Conservation (phyloP, 306 rosid species). For the Senna tora region DNA sequence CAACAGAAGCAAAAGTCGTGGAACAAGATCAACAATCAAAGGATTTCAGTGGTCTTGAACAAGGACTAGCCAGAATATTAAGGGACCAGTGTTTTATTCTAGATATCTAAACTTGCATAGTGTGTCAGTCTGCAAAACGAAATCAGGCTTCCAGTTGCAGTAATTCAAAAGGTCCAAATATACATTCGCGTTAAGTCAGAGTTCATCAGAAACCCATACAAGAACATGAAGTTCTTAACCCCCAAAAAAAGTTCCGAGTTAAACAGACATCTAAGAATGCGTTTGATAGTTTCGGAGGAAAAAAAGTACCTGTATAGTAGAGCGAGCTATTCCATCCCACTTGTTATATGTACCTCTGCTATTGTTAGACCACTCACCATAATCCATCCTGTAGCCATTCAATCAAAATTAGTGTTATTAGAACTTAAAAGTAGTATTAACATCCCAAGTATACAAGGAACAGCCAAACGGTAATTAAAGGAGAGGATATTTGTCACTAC, state of each 20-base stretch:
- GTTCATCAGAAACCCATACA: not conserved
- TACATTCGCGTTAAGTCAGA: slow-evolving; percentile 12
- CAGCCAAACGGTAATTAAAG: slow-evolving; percentile 16
- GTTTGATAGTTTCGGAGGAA: slow-evolving; percentile 6
- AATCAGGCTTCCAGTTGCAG: not conserved
- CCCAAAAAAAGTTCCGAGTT: not conserved
- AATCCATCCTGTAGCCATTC: slow-evolving; percentile 81
- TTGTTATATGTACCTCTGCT: slow-evolving; percentile 96
- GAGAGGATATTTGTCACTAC: slow-evolving; percentile 45
- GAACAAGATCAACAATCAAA: too few species aligned
- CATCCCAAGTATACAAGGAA: slow-evolving; percentile 3
- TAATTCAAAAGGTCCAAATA: slow-evolving; percentile 1
- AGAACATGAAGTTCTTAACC: slow-evolving; percentile 9
- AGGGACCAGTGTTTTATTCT: not conserved
- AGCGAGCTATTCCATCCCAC: slow-evolving; percentile 99
- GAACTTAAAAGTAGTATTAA: not conserved
- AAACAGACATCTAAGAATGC: slow-evolving; percentile 19
- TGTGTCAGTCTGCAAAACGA: not conserved
- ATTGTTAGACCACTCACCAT: slow-evolving; percentile 90
- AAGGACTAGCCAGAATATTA: not conserved
- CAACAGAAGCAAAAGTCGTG: not conserved
- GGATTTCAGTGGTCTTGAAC: not conserved
- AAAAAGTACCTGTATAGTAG: slow-evolving; percentile 74
- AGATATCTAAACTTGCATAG: not conserved
- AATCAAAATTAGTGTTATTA: slow-evolving; percentile 29